Conservation (phyloP, 2,329 filamentous ascomycete genomes). For the Exophiala phaeomuriformis region DNA sequence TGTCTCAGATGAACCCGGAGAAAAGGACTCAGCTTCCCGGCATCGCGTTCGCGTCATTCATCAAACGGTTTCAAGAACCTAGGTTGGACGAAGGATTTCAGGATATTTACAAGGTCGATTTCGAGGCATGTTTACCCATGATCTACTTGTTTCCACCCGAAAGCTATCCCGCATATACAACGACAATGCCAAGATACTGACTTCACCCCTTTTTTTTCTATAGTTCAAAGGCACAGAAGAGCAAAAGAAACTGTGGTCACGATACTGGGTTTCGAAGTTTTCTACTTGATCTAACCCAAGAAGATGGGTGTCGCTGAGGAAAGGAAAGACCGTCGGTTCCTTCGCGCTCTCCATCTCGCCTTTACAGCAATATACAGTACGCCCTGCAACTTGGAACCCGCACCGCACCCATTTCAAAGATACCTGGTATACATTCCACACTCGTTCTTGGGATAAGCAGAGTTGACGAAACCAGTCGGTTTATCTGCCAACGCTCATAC, state of each 20-base stretch:
- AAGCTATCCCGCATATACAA: too few relatives aligned
- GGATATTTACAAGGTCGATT: conserved; percentile 68
- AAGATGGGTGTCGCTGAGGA: too few relatives aligned
- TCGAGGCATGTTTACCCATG: conserved; percentile 46
- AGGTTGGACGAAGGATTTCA: conserved; percentile 70
- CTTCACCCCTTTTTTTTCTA: not conserved
- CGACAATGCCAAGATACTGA: not conserved
- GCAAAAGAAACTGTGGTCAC: conserved; percentile 25
- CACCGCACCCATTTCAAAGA: too few relatives aligned
- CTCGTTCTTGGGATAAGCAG: too few relatives aligned
- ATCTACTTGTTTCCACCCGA: not conserved
- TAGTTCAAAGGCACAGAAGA: conserved; percentile 26
- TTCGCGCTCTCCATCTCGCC: too few relatives aligned
- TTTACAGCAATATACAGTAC: too few relatives aligned
- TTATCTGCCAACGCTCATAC: too few relatives aligned
- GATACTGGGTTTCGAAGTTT: conserved; percentile 29
- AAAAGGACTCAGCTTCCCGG: conserved; percentile 64
- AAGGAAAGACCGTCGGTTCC: too few relatives aligned
- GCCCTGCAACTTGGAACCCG: too few relatives aligned
- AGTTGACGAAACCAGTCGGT: too few relatives aligned
- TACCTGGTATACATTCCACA: too few relatives aligned
- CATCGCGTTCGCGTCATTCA: conserved; percentile 72
- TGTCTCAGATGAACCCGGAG: conserved; percentile 69
- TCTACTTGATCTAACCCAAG: conserved; percentile 19
- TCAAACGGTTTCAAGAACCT: conserved; percentile 65